phyloP scores from a whole-genome alignment of 495 filamentous ascomycete species.

The Xylaria intraflava region DNA sequence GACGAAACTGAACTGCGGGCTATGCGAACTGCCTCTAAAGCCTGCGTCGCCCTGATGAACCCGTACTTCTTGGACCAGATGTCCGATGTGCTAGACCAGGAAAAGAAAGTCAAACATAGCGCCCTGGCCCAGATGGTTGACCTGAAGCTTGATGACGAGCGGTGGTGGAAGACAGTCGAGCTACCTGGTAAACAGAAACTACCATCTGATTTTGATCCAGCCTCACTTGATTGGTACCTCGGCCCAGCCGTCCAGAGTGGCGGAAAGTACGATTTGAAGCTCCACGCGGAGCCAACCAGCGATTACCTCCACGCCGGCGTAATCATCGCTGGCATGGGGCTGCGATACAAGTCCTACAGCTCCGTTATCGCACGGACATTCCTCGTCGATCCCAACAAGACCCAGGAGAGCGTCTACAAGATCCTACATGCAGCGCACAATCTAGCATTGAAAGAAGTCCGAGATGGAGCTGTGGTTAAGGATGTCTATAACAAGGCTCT shows the following conservation, averaged over 20 bases:
- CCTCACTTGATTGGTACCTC: conserved; percentile 88
- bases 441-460: conserved; percentile 76
- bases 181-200: conserved; percentile 63
- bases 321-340: conserved; percentile 83
- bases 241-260: conserved; percentile 93
- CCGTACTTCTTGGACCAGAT: conserved; percentile 97
- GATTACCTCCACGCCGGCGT: conserved; percentile 87
- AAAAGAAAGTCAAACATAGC: conserved; percentile 92
- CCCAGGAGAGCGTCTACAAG: conserved; percentile 89
- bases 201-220: conserved; percentile 78
- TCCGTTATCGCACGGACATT: conserved; percentile 88
- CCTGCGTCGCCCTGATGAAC: conserved; percentile 84
- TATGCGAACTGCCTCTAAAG: conserved; percentile 87
- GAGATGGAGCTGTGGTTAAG: conserved; percentile 79
- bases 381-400: conserved; percentile 91
- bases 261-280: conserved; percentile 84
- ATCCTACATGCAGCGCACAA: conserved; percentile 83
- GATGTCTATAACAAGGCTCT: conserved; percentile 89
- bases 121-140: conserved; percentile 76
- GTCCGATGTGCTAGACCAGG: conserved; percentile 87
- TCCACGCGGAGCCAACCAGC: conserved; percentile 65
- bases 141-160: conserved; percentile 80
- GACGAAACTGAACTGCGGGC: conserved; percentile 91
- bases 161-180: conserved; percentile 81
- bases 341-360: conserved; percentile 91